These are phyloP conservation scores for Dendrocalamus latiflorus DNA, from an alignment of 202 grass and related monocot genomes.

Conservation along the genomic window DNA sequence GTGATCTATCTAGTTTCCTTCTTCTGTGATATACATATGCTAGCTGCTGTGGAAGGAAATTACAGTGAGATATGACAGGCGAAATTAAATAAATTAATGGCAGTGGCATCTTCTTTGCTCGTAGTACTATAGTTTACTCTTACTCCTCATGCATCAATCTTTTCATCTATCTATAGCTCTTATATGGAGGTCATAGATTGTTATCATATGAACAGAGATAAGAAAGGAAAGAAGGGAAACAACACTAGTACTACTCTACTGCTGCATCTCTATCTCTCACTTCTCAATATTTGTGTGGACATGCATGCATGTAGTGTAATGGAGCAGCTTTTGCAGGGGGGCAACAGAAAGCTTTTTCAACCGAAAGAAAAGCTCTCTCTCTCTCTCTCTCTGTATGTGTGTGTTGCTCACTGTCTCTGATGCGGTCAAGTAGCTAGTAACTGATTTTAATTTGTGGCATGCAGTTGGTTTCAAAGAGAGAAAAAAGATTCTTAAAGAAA, in stretches of 20 bases:
- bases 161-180: neutral
- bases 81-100: neutral
- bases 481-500: neutral
- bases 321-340: slow-evolving; percentile 15
- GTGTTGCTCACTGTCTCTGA: neutral
- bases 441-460: neutral
- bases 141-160: neutral
- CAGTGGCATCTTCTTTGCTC: neutral
- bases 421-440: too few relatives aligned
- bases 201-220: neutral
- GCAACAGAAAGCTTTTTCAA: neutral
- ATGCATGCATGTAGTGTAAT: neutral
- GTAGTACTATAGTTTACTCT: neutral
- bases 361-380: neutral
- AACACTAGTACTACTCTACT: neutral
- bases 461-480: neutral
- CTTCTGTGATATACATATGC: neutral
- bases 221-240: neutral
- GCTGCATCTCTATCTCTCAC: neutral
- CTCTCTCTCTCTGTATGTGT: neutral
- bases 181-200: neutral
- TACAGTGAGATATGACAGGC: neutral
- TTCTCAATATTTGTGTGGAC: neutral
- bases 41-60: neutral
- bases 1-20: neutral